These are phyloP conservation scores for Coprinopsis cinerea DNA, from an alignment of 768 basidiomycete genomes.

Conservation along the genomic window DNA sequence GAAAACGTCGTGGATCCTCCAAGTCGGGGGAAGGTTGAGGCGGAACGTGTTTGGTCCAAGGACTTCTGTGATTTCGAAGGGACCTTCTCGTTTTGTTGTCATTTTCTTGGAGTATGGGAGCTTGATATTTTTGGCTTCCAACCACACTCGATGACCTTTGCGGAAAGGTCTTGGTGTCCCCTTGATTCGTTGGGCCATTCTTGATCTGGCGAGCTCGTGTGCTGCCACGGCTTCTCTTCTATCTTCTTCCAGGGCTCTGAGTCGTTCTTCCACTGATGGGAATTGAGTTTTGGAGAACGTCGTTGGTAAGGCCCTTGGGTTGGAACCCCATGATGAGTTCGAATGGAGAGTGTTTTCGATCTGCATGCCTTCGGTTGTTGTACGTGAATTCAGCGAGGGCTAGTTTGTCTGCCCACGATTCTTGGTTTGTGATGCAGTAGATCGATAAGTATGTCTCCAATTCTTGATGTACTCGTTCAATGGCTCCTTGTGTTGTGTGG, in stretches of 20 bases:
- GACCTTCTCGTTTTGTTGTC: conserved; percentile 13
- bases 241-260: not conserved
- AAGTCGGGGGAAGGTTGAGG: conserved; percentile 8
- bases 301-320: conserved; percentile 5
- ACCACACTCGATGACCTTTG: conserved; percentile 15
- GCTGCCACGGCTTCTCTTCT: conserved; percentile 15
- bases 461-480: conserved; percentile 11
- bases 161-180: conserved; percentile 8
- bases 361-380: conserved; percentile 6
- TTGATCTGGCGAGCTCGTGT: conserved; percentile 13
- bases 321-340: conserved; percentile 2
- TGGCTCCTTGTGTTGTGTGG: conserved; percentile 8
- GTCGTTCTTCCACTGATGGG: conserved; percentile 2
- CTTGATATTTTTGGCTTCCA: conserved; percentile 14
- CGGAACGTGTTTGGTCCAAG: conserved; percentile 15
- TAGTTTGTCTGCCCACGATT: conserved; percentile 2
- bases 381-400: conserved; percentile 6
- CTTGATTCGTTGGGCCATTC: conserved; percentile 8
- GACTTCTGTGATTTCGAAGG: conserved; percentile 13
- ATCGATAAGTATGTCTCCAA: conserved; percentile 6
- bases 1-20: conserved; percentile 16
- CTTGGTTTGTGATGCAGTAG: not conserved
- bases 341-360: not conserved
- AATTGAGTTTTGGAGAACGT: not conserved
- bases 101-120: conserved; percentile 14